Evolutionary conservation across 2,329 filamentous ascomycete species (phyloP).

Genomic region (Xylaria sp.): DNA sequence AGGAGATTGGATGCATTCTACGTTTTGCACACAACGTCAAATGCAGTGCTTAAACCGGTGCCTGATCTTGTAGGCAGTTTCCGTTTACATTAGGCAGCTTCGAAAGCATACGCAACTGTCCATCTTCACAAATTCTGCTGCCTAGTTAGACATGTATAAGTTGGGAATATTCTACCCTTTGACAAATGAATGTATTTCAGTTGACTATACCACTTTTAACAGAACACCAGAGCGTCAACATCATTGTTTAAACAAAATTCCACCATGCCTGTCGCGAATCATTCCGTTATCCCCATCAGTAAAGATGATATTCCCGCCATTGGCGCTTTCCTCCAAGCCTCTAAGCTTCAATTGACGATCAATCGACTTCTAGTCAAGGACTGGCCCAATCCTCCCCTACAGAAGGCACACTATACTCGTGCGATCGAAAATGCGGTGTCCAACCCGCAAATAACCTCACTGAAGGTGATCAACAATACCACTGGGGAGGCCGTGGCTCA

Average conservation of each 20-base stretch:
- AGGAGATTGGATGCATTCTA: too few relatives aligned
- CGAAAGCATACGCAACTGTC: background rate
- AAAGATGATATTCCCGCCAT: conserved; percentile 12
- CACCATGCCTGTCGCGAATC: conserved; percentile 10
- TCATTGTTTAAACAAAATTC: background rate
- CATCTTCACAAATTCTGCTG: background rate
- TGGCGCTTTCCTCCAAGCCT: conserved; percentile 14
- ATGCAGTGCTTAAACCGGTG: background rate
- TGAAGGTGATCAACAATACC: conserved; percentile 14
- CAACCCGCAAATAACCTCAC: background rate
- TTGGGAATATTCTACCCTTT: background rate
- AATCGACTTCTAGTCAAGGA: conserved; percentile 22
- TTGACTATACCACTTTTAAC: background rate
- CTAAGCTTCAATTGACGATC: conserved; percentile 22
- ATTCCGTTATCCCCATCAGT: conserved; percentile 6
- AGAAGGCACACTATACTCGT: background rate
- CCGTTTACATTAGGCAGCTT: background rate
- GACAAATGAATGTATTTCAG: background rate
- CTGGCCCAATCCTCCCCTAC: conserved; percentile 10
- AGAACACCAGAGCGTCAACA: background rate
- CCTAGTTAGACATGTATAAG: background rate
- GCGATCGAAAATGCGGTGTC: background rate
- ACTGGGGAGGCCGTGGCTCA: conserved; percentile 12
- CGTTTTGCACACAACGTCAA: too few relatives aligned
- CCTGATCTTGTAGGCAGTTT: background rate